Evolutionary conservation across 306 rosid genomes (phyloP).

Genomic region (Rosa persica): DNA sequence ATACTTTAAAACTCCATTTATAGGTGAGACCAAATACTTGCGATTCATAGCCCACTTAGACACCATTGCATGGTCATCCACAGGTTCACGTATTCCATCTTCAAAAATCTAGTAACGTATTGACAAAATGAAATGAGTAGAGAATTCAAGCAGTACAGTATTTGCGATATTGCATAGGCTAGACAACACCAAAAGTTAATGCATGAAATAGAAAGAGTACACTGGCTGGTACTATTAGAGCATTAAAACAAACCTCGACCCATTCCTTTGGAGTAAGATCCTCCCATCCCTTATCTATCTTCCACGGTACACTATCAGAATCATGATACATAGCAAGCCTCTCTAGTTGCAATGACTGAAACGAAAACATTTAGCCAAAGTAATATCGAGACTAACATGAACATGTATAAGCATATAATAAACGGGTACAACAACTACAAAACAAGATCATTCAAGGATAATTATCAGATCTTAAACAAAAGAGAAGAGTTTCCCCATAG

Average conservation of each 20-base stretch:
- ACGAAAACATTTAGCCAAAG: slow-evolving; percentile 30
- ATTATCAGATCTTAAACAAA: not conserved
- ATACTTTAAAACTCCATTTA: slow-evolving; percentile 79
- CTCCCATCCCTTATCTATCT: slow-evolving; percentile 83
- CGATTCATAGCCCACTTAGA: slow-evolving; percentile 82
- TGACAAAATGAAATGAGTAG: slow-evolving; percentile 18
- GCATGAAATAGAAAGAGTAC: slow-evolving; percentile 7
- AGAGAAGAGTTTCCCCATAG: not conserved
- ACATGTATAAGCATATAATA: not conserved
- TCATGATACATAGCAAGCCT: slow-evolving; percentile 95
- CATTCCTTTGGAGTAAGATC: slow-evolving; percentile 83
- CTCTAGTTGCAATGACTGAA: slow-evolving; percentile 88
- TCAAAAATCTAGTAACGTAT: slow-evolving; percentile 73
- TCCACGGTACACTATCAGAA: slow-evolving; percentile 80
- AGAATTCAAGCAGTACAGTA: not conserved
- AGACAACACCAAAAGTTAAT: slow-evolving; percentile 8
- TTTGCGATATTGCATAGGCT: not conserved
- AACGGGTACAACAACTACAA: not conserved
- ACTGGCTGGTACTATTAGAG: slow-evolving; percentile 14
- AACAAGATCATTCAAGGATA: not conserved
- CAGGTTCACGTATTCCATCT: slow-evolving; percentile 81
- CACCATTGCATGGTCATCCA: slow-evolving; percentile 41
- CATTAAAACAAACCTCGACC: slow-evolving; percentile 72
- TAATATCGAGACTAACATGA: not conserved
- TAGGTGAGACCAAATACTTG: slow-evolving; percentile 80